Evolutionary conservation across 257 asterid genomes (phyloP).

Genomic region (Avicennia marina): DNA sequence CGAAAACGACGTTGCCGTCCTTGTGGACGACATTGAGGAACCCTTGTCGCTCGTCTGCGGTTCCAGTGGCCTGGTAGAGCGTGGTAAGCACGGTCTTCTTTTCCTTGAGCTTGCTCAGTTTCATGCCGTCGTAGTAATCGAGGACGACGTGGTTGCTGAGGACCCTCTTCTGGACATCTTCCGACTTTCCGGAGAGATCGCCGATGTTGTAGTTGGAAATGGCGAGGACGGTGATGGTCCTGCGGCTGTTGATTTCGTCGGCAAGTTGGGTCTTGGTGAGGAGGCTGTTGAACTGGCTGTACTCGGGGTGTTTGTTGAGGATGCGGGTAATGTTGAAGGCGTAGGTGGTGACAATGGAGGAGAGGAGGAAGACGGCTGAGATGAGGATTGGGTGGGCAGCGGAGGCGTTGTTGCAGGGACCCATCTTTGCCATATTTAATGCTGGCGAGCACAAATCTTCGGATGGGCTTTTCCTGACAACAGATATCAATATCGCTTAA

Average conservation of each 20-base stretch:
- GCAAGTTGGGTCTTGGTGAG: slow-evolving; percentile 39
- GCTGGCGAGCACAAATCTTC: no score
- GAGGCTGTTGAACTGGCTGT: slow-evolving; percentile 40
- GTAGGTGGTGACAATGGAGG: slow-evolving; percentile 25
- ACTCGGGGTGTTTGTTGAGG: slow-evolving; percentile 44
- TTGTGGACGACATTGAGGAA: slow-evolving; percentile 44
- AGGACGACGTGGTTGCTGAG: slow-evolving; percentile 60
- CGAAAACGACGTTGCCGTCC: slow-evolving; percentile 41
- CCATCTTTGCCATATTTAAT: no score
- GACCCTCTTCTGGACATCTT: slow-evolving; percentile 34
- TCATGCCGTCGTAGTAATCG: slow-evolving; percentile 58
- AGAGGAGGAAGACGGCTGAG: slow-evolving; percentile 27
- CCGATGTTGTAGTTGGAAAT: slow-evolving; percentile 39
- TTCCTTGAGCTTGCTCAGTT: slow-evolving; percentile 39
- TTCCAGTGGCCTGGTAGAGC: slow-evolving; percentile 48
- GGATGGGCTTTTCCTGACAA: no score
- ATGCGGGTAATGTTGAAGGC: slow-evolving; percentile 56
- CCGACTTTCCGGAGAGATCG: slow-evolving; percentile 25
- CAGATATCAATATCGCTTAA: no score
- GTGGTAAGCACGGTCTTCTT: slow-evolving; percentile 40
- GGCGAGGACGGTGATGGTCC: slow-evolving; percentile 62
- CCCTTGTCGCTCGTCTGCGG: slow-evolving; percentile 47
- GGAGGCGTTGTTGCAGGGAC: slow-evolving; percentile 9
- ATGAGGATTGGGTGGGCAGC: slow-evolving; percentile 11
- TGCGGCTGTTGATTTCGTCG: slow-evolving; percentile 36